phyloP scores from a whole-genome alignment of 2,329 filamentous ascomycete genomes.

The Colletotrichum sp. region DNA sequence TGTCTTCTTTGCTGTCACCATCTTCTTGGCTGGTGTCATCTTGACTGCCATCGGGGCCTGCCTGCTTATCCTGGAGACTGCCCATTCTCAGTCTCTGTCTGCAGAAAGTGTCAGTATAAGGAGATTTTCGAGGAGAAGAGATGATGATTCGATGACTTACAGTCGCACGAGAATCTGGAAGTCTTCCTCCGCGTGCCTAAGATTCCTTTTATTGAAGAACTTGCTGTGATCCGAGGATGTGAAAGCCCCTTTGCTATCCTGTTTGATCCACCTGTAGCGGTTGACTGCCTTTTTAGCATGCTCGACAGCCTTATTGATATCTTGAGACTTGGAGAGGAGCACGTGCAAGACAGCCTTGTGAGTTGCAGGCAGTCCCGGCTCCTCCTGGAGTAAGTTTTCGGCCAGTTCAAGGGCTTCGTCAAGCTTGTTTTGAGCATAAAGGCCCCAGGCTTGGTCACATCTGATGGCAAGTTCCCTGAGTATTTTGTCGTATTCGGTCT shows the following conservation, averaged over 20 bases:
- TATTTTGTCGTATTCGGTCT: not conserved
- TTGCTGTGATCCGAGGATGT: not conserved
- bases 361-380: not conserved
- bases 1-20: not conserved
- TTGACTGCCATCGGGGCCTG: not conserved
- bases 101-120: not conserved
- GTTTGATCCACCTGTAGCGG: not conserved
- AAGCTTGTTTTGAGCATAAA: not conserved
- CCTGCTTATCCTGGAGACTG: not conserved
- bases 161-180: not conserved
- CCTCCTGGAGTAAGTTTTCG: not conserved
- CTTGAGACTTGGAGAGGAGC: not conserved
- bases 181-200: not conserved
- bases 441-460: not conserved
- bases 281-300: not conserved
- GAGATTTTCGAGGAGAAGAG: not conserved
- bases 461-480: not conserved
- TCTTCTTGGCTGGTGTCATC: not conserved
- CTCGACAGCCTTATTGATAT: not conserved
- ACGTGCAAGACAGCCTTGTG: not conserved
- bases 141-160: not conserved
- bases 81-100: accelerated
- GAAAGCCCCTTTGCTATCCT: not conserved
- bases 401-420: not conserved
- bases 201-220: not conserved